These are phyloP conservation scores for Thalassiosira hispida DNA, from an alignment of 352 stramenopile species.

Conservation along the genomic window DNA sequence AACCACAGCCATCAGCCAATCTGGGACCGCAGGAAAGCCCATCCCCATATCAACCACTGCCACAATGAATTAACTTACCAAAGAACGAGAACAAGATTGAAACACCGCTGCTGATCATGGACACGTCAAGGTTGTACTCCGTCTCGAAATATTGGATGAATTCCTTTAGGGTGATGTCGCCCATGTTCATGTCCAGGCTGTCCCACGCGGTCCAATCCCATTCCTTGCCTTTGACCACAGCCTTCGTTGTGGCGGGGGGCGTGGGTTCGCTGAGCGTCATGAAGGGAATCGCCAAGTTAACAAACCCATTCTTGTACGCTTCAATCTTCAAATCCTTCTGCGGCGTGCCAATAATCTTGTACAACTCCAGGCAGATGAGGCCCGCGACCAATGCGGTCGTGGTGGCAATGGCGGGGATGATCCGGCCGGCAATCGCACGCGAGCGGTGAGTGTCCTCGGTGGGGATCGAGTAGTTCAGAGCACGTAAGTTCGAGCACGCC, in stretches of 20 bases:
- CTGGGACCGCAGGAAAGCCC: no score
- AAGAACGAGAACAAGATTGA: constrained; percentile 90
- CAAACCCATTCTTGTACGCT: constrained; percentile 97
- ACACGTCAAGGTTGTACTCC: constrained; percentile 96
- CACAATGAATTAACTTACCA: no score
- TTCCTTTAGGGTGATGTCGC: constrained; percentile 94
- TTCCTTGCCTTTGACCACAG: constrained; percentile 93
- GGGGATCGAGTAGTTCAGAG: constrained; percentile 97
- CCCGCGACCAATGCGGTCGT: constrained; percentile 98
- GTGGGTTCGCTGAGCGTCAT: constrained; percentile 98
- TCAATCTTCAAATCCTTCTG: constrained; percentile 88
- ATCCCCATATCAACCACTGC: no score
- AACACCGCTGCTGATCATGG: constrained; percentile 97
- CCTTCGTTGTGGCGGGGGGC: constrained; percentile 91
- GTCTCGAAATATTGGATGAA: constrained; percentile 95
- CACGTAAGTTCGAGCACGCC: constrained; percentile 95
- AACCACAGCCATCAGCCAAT: no score
- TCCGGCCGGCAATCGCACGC: constrained; percentile 97
- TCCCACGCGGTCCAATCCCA: constrained; percentile 99
- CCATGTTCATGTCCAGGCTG: constrained; percentile 91
- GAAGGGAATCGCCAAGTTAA: constrained; percentile 97
- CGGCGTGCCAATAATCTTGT: constrained; percentile 91
- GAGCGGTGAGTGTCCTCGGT: constrained; percentile 97
- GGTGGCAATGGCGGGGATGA: constrained; percentile 99
- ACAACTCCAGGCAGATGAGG: constrained; percentile 97